Percentiles rank a stretch among this genome's conserved stretches.
These are phyloP conservation scores for Tetrapisispora pingtungensis DNA, from an alignment of 805 yeast species.

Conservation along the genomic window DNA sequence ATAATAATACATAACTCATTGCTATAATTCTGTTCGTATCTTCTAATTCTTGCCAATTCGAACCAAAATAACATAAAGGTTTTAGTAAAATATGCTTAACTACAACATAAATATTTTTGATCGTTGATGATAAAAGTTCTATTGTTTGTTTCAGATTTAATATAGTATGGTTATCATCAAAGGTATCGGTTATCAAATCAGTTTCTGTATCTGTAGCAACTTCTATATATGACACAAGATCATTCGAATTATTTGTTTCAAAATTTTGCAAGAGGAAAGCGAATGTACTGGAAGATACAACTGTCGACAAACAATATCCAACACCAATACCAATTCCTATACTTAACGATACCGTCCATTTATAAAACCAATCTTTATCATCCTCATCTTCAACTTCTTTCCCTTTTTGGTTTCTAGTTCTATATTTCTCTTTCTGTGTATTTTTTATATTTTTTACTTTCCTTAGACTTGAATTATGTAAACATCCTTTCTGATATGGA, in stretches of 20 bases:
- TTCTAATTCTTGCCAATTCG: background rate
- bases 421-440: background rate
- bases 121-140: background rate
- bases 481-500: background rate
- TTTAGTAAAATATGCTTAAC: background rate
- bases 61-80: background rate
- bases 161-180: background rate
- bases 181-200: background rate
- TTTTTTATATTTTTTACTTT: background rate
- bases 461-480: background rate
- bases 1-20: slow-evolving; percentile 4
- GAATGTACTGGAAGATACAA: slow-evolving; percentile 7
- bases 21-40: slow-evolving; percentile 3
- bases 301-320: slow-evolving; percentile 22
- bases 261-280: background rate
- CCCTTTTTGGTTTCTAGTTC: background rate
- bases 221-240: background rate
- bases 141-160: background rate
- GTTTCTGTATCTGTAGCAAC: slow-evolving; percentile 1
- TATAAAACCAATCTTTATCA: slow-evolving; percentile 8
- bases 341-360: slow-evolving; percentile 24
- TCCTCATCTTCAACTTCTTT: background rate
- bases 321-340: slow-evolving; percentile 22
- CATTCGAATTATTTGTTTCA: background rate
- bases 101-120: background rate